phyloP scores from a whole-genome alignment of 2,329 filamentous ascomycete species.

The Penicillium sp. region DNA sequence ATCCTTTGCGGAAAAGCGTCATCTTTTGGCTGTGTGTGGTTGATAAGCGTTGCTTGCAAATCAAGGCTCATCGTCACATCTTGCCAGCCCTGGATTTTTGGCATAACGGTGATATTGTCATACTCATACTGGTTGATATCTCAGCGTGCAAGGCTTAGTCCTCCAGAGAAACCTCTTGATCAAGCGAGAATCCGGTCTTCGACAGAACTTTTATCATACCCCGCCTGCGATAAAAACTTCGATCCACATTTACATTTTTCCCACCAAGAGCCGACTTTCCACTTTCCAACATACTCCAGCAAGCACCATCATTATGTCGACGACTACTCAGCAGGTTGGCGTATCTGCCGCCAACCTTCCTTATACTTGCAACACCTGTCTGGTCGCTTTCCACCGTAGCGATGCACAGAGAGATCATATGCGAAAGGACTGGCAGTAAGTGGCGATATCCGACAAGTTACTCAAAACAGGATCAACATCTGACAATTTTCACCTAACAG shows the following conservation, averaged over 20 bases:
- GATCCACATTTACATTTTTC: conserved; percentile 27
- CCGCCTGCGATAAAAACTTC: conserved; percentile 22
- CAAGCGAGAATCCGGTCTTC: conserved; percentile 4
- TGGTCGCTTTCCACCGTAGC: conserved; percentile 92
- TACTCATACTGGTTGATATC: neutral
- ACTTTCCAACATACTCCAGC: conserved; percentile 4
- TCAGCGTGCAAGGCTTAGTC: neutral
- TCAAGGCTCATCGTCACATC: neutral
- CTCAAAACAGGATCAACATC: neutral
- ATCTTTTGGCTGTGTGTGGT: conserved; percentile 3
- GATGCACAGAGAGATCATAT: conserved; percentile 94
- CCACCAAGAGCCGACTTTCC: conserved; percentile 9
- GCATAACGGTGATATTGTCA: neutral
- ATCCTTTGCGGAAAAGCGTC: conserved; percentile 6
- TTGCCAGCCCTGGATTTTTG: neutral
- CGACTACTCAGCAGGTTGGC: conserved; percentile 30
- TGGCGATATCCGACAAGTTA: conserved; percentile 29
- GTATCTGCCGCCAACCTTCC: conserved; percentile 64
- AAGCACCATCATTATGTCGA: conserved; percentile 24
- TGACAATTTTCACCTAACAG: conserved; percentile 46
- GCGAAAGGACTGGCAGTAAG: conserved; percentile 98
- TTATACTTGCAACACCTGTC: conserved; percentile 97
- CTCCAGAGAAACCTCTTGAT: neutral
- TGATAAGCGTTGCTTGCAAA: conserved; percentile 16
- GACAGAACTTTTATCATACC: conserved; percentile 16